Evolutionary conservation across 768 basidiomycete genomes (phyloP), one percentile per base, ranked within the genome.

Genomic region (Russula brevipes): DNA sequence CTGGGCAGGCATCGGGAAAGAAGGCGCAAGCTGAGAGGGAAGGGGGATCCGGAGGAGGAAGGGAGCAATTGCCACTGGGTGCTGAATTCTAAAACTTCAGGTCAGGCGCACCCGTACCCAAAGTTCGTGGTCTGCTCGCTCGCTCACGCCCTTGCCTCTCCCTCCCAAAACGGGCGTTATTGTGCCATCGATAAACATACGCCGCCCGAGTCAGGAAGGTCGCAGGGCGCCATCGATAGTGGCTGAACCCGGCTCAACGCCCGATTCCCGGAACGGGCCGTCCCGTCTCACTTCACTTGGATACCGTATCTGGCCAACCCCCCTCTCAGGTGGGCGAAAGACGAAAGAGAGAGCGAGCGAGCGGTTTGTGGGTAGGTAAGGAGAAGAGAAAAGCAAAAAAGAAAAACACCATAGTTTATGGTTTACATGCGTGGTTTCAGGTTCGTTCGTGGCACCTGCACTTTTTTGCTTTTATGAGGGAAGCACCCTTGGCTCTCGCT

Each of bases 121-220:
- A 2, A 7, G 24, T 31, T 8, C 24, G 3, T 30, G 17, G 2
- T 36, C 12, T 38, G 16, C 14, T 58, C 17, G 10, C 50, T n/a
- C 11, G 1, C n/a, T 35, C 30, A 12, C 17, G 54, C 30, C 38
- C 38, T n/a, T 11, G 46, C 49, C 24, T 50, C 41, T 44, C 35
- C 52, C 31, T 53, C 6, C 53, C 45, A 54, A 60, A 60, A 60
- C 3, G 24, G 35, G 35, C 14, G 17, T 5, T 9, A 14, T 2
- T 8, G 31, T n/a, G 14, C 51, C 59, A 60, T 60, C 59, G 59
- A 60, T 60, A 59, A 45, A 45, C 41, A 47, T 49, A 57, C 17
- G 14, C 24, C 14, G 41, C 41, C 41, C 41, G 14, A 12, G 4
- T 16, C 4, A 47, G 57, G 9, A 39, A 17, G 47, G 9, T 3